Evolutionary conservation across 176 grass and related monocot genomes (phyloP).

Genomic region (Rhynchospora tenuis): DNA sequence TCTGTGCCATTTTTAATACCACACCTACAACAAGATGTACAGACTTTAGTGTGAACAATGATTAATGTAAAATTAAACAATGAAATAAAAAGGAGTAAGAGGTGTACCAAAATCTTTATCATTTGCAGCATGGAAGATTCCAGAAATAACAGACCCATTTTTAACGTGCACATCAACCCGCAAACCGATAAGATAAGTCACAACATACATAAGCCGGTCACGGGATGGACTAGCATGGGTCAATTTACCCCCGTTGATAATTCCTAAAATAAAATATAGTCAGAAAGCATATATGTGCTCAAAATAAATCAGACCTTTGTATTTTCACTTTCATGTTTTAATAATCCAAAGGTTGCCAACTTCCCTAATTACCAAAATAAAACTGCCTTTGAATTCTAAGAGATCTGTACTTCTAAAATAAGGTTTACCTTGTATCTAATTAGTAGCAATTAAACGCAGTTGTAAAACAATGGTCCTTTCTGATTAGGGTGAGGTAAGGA

Average conservation of each 20-base stretch:
- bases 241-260: conserved; percentile 55
- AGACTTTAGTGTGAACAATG: conserved; percentile 20
- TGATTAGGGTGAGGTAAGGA: neutral
- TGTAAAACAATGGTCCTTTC: neutral
- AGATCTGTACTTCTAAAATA: neutral
- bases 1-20: conserved; percentile 92
- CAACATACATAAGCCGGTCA: conserved; percentile 75
- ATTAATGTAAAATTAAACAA: conserved; percentile 12
- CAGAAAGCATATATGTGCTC: neutral
- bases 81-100: neutral
- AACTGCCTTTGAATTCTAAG: conserved; percentile 5
- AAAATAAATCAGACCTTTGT: neutral
- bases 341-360: neutral
- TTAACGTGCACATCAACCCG: conserved; percentile 85
- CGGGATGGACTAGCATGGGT: conserved; percentile 38
- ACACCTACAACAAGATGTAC: conserved; percentile 43
- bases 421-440: conserved; percentile 35
- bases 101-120: conserved; percentile 84
- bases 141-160: conserved; percentile 93
- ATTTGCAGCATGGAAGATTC: conserved; percentile 89
- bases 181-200: conserved; percentile 68
- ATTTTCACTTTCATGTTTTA: neutral
- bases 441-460: neutral
- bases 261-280: conserved; percentile 28
- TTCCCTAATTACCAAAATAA: conserved; percentile 1